Evolutionary conservation across 73 alveolate species (phyloP), one percentile per base, ranked within the genome.

Genomic region (Blepharisma japonicum): DNA sequence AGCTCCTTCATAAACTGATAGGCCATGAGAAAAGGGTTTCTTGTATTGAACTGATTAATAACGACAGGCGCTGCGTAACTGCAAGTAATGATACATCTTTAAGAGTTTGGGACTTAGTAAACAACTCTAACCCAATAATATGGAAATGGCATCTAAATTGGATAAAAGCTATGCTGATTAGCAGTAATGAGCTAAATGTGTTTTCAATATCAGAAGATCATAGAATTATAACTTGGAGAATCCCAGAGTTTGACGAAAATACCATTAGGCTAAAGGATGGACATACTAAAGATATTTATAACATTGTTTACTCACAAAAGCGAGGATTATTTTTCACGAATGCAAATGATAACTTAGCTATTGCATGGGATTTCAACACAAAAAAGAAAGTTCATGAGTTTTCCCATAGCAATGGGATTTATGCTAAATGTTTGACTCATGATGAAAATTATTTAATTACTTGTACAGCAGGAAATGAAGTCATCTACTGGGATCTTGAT

Each of bases 181-280:
- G 74, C 23, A 14, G 18, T 2, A 4, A 25, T 25, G 74, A 61
- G 18, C 14, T 61, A 39, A 8, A 18, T 48, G 14, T n/a, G 0
- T 8, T 25, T 2, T 61, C 74, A 14, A 14, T 61, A 14, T n/a
- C 47, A 20, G 74, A 61, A 14, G 74, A 61, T 25, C 11, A 25
- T 9, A 61, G 23, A 61, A 61, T 61, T 39, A 61, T 61, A 18
- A 14, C 18, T 2, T 61, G 74, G 74, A 61, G 23, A 25, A 5
- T 61, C 74, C 74, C 74, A 9, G 46, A n/a, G 39, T 61, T 61
- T 61, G 74, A 61, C 23, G 42, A 32, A 32, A 32, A 32, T 32
- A 32, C 5, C 42, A 32, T 32, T 32, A 32, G 42, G 42, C 3
- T 32, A 32, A 32, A 0, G 3, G 3, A 32, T 32, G 42, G 42